Evolutionary conservation across 345 rosid genomes (phyloP).

Genomic region (Dimocarpus longan): DNA sequence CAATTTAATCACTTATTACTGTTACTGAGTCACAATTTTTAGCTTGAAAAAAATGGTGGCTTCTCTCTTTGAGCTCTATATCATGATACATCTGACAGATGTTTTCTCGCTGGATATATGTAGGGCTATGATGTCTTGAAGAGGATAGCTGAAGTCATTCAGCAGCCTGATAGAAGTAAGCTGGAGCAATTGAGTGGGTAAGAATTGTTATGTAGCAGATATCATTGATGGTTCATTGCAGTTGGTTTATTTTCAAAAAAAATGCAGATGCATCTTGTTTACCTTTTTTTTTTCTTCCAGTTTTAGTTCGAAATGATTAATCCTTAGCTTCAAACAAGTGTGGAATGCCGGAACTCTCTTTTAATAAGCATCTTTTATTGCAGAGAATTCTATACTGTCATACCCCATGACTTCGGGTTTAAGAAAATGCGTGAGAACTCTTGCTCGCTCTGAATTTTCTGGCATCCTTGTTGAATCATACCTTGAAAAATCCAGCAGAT

Average conservation of each 20-base stretch:
- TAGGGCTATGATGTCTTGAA: constrained; percentile 88
- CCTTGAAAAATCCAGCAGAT: background rate
- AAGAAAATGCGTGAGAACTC: constrained; percentile 75
- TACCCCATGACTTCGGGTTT: constrained; percentile 94
- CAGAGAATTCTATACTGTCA: constrained; percentile 90
- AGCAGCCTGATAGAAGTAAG: constrained; percentile 42
- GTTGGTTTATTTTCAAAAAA: background rate
- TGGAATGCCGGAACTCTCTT: constrained; percentile 7
- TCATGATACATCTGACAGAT: constrained; percentile 5
- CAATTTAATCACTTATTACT: background rate
- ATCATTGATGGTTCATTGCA: background rate
- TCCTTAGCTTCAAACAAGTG: background rate
- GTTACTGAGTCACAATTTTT: background rate
- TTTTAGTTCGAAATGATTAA: background rate
- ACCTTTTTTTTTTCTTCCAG: background rate
- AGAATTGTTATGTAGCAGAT: constrained; percentile 19
- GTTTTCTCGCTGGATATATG: constrained; percentile 24
- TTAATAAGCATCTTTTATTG: constrained; percentile 23
- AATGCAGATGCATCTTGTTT: background rate
- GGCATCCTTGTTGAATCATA: constrained; percentile 3
- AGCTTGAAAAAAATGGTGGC: constrained; percentile 4
- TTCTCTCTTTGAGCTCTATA: constrained; percentile 10
- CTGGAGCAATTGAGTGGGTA: constrained; percentile 88
- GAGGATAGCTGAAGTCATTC: constrained; percentile 65
- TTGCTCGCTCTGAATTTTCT: constrained; percentile 15